A percentile compares a stretch with the other conserved stretches of the same genome.
Conservation (phyloP, 108 stramenopile species). For the Nitzschia sp. region DNA sequence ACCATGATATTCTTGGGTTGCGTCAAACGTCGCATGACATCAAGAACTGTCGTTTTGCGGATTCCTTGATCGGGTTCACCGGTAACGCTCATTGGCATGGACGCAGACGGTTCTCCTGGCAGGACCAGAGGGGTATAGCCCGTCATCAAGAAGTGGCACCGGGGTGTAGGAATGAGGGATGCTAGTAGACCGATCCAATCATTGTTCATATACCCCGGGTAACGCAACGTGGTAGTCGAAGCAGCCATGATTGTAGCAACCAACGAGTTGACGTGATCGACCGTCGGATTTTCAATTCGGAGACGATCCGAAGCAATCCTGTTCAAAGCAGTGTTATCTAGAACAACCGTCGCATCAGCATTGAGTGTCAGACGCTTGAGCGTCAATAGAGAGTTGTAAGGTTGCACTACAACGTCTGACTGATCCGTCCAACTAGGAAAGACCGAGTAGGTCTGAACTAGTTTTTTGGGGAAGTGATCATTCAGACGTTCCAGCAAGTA, state of each 20-base stretch:
- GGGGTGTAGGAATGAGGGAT: conserved; percentile 96
- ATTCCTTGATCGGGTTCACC: conserved; percentile 48
- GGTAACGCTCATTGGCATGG: conserved; percentile 8
- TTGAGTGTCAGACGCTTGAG: conserved; percentile 96
- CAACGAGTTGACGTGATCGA: conserved; percentile 95
- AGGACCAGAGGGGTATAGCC: conserved; percentile 95
- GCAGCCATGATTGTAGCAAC: conserved; percentile 99
- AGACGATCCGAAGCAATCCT: conserved; percentile 95
- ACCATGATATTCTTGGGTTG: conserved; percentile 99
- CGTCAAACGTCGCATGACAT: conserved; percentile 98
- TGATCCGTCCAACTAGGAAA: conserved; percentile 96
- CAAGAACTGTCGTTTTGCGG: conserved; percentile 98
- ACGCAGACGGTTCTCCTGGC: conserved; percentile 10
- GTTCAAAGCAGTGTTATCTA: conserved; percentile 96
- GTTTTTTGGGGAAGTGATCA: conserved; percentile 99
- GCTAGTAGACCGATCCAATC: conserved; percentile 97
- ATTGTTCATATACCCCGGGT: conserved; percentile 99
- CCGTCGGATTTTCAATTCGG: conserved; percentile 91
- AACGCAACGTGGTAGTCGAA: conserved; percentile 95
- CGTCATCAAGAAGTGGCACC: conserved; percentile 99
- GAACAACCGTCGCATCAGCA: conserved; percentile 97
- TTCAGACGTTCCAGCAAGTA: conserved; percentile 96
- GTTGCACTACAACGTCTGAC: conserved; percentile 98
- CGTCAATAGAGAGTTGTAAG: conserved; percentile 97
- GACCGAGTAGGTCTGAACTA: conserved; percentile 97